A percentile compares a stretch with the other conserved stretches of the same genome.
phyloP scores from a whole-genome alignment of 2,329 filamentous ascomycete genomes.

The Calonectria honghensis region DNA sequence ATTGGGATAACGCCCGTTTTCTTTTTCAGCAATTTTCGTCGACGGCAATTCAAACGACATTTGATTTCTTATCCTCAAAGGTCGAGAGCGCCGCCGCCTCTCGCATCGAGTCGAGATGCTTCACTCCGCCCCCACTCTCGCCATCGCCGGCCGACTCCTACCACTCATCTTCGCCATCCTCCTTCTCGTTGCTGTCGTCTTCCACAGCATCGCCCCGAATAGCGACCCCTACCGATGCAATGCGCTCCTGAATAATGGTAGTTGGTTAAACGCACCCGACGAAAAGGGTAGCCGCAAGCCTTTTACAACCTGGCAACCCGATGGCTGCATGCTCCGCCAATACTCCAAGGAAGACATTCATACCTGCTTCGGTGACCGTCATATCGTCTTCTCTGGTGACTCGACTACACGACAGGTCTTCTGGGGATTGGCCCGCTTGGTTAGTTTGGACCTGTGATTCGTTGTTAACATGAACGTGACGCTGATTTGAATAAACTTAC shows the following conservation, averaged over 20 bases:
- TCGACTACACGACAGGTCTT: conserved; percentile 76
- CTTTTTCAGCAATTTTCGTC: background rate
- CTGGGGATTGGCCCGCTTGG: conserved; percentile 68
- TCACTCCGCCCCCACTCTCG: conserved; percentile 31
- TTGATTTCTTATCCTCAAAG: conserved; percentile 1
- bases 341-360: conserved; percentile 72
- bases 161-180: conserved; percentile 48
- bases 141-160: conserved; percentile 42
- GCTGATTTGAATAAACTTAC: conserved; percentile 11
- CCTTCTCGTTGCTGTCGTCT: conserved; percentile 44
- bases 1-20: background rate
- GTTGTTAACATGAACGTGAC: background rate
- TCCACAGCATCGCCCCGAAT: conserved; percentile 38
- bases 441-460: conserved; percentile 30
- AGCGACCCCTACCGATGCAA: conserved; percentile 73
- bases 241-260: conserved; percentile 69
- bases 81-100: conserved; percentile 2
- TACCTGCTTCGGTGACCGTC: conserved; percentile 70
- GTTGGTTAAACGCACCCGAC: conserved; percentile 66
- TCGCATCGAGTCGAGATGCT: conserved; percentile 42
- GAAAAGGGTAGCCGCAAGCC: conserved; percentile 53
- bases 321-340: conserved; percentile 74
- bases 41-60: conserved; percentile 6
- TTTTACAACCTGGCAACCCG: conserved; percentile 74
- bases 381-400: conserved; percentile 77